A percentile compares a stretch with the other conserved stretches of the same genome.
phyloP scores from a whole-genome alignment of 768 basidiomycete genomes.

The Boletus huronensis region DNA sequence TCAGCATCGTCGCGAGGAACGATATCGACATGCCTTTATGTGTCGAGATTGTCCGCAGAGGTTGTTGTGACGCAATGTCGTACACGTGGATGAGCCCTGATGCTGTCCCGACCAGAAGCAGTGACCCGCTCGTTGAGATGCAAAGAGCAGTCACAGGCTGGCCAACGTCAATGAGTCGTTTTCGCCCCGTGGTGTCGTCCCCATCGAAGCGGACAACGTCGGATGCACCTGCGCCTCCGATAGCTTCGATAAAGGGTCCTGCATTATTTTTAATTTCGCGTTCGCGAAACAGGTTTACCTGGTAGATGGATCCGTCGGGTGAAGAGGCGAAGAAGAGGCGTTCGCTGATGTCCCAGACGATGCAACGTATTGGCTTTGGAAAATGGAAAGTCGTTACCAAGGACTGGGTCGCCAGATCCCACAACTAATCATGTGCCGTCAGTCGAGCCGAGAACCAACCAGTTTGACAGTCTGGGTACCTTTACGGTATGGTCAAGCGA shows the following conservation, averaged over 20 bases:
- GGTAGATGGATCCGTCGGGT: constrained; percentile 67
- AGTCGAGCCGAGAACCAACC: constrained; percentile 7
- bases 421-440: constrained; percentile 51
- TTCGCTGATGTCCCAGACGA: constrained; percentile 83
- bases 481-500: constrained; percentile 91
- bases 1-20: constrained; percentile 72
- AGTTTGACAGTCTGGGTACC: constrained; percentile 39
- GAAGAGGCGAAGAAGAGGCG: constrained; percentile 88
- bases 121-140: constrained; percentile 73
- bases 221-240: constrained; percentile 69
- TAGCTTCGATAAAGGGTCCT: constrained; percentile 55
- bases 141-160: constrained; percentile 69
- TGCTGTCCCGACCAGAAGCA: constrained; percentile 79
- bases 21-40: constrained; percentile 70
- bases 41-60: constrained; percentile 72
- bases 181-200: constrained; percentile 43
- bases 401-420: constrained; percentile 72
- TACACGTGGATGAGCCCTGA: constrained; percentile 74
- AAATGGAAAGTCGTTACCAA: constrained; percentile 88
- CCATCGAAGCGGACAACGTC: constrained; percentile 71
- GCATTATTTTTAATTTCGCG: constrained; percentile 48
- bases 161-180: constrained; percentile 65
- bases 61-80: constrained; percentile 88
- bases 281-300: constrained; percentile 74
- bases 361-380: constrained; percentile 63